Evolutionary conservation across 2,329 filamentous ascomycete genomes (phyloP), one percentile per base, ranked within the genome.

Genomic region (Harringtonia aguacate): DNA sequence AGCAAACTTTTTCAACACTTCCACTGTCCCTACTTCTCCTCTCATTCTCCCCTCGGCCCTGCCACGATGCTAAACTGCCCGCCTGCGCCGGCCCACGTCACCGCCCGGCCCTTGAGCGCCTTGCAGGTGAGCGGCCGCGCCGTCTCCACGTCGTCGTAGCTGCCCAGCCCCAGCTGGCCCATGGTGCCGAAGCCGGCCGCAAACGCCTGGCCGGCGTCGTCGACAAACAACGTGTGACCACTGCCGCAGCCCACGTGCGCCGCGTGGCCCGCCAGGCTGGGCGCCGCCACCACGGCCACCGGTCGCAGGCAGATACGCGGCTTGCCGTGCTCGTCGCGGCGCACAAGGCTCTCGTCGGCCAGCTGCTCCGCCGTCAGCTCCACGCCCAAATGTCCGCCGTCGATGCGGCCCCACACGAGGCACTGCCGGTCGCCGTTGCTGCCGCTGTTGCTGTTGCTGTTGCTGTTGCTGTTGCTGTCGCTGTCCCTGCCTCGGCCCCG

Each of bases 151-250:
- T 81, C 81, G 50, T 79, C 75, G 21, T 39, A 30, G 8, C 14
- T 7, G 8, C 27, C 38, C 46, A 85, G 76, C 48, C 75, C 55
- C 8, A 75, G 81, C 1, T 80, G 77, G 18, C 73, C 64, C 43
- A 74, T 66, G 21, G 81, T 68, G 51, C 83, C 79, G 46, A 82
- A 77, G 42, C 75, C 70, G 6, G 70, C 74, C 10, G 77, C 79
- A 47, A 75, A 78, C 77, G 50, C 72, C 72, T 47, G 80, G 79
- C 21, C 17, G 21, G 40, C 31, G 15, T n/a, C 13, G 53, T 73
- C 73, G 52, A 85, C 69, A 36, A 75, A 76, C 45, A 84, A 72
- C 42, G 69, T 75, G 60, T 84, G 79, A 46, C 84, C 79, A 3
- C 72, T 72, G 31, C 74, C 76, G 45, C 75, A 74, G 9, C 70